Base-by-base conservation (phyloP, 352 stramenopile genomes). In the Globisporangium barbulae region DNA sequence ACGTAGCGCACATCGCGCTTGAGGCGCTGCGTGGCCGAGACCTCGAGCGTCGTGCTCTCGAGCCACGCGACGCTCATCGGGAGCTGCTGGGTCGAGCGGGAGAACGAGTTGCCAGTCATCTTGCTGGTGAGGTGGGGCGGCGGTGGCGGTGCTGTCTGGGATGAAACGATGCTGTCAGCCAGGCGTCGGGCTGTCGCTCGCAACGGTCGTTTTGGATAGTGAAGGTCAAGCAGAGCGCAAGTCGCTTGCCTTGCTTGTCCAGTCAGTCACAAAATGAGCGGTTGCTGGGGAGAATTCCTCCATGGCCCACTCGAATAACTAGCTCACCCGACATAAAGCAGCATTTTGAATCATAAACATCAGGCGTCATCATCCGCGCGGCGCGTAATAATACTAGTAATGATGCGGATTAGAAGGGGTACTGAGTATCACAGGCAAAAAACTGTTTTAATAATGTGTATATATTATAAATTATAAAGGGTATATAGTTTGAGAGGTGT, bases 1-100 rank as follows among this genome's bases (percentile, higher is more conserved):
- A 59, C 52, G 30, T 65, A 65, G 25, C 50, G 59, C 35, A 59
- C 48, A 22, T 59, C 59, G 22, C 49, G 35, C 49, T 65, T 59
- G 41, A 49, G 59, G 9, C 31, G 37, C 37, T 53, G 25, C 21
- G 59, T 53, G 35, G 39, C 48, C 9, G 48, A 19, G 22, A 65
- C 37, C 35, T 65, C 48, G 28, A 65, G 42, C 49, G 48, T 59
- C 28, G 28, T 35, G 25, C 42, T 41, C 30, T 65, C 59, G 17
- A 65, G 48, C 33, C 39, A 59, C 41, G 59, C 49, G n/a, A 65
- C 13, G 48, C 22, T 54, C 41, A n/a, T 31, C 1, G 56, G 56
- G 15, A 63, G 28, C 6, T 21, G 56, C 5, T 17, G 28, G 1
- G 57, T 37, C 17, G 25, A 19, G 42, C 9, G 7, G 9, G 41